Evolutionary conservation across 495 filamentous ascomycete genomes (phyloP), one percentile per base, ranked within the genome.

Genomic region (Usnea hakonensis): DNA sequence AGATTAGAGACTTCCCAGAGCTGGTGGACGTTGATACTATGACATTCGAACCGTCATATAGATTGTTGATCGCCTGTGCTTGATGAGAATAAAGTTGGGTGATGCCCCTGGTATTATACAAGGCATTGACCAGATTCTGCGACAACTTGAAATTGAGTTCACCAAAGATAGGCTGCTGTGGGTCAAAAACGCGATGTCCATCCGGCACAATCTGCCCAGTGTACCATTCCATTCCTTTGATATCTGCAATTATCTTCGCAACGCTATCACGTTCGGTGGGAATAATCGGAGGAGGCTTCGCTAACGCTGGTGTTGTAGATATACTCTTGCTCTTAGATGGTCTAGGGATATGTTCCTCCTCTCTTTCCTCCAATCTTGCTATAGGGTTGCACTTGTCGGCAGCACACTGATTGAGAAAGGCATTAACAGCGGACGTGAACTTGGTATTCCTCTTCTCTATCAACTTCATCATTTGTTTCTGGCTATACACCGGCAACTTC

Each of bases 1-100:
- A 99, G 58, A 97, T 97, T 36, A 99, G 75, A 7, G 90, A 95
- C 73, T 99, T 99, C 7, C 94, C 94, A 1, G 95, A 97, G 72
- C 88, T 92, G 0, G 94, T 99, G 19, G 93, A 96, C 0, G 94
- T 99, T 5, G 91, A 85, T 1, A 97, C 88, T 63, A 99, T 93
- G 43, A 97, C 92, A 71, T 97, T 83, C 43, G 86, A 83, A 0
- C 90, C 91, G 5, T 85, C 85, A 63, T 95, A 83, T 33, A 99
- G 76, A 64, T 87, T 82, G 71, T 97, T 99, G 70, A 97, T 95
- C 1, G 94, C 94, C 74, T 96, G 90, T 2, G 90, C 86, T 75
- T 99, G 94, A 71, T 99, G 94, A 7, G 91, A 82, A 69, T 95
- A 99, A n/a, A 97, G 80, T 60, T 84, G 85, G 0, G 87, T 89